These are phyloP conservation scores for Fonsecaea erecta DNA, from an alignment of 2,329 filamentous ascomycete species.

Conservation along the genomic window DNA sequence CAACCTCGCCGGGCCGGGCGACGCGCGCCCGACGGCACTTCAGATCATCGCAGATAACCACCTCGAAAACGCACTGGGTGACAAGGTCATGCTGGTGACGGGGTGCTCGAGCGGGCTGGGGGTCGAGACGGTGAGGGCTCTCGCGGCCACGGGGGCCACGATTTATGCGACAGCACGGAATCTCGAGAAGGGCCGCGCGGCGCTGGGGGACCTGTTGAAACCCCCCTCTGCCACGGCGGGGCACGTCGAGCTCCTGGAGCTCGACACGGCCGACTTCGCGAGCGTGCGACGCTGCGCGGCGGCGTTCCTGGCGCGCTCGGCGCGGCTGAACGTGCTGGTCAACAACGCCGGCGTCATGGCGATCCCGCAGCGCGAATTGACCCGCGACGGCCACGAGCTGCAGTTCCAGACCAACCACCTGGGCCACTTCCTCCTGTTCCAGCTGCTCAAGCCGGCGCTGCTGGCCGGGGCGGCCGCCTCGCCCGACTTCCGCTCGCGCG, in stretches of 20 bases:
- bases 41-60: conserved; percentile 38
- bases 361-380: conserved; percentile 42
- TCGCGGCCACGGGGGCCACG: conserved; percentile 46
- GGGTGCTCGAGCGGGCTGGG: conserved; percentile 48
- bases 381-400: conserved; percentile 55
- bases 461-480: conserved; percentile 44
- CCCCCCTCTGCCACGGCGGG: no score
- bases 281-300: conserved; percentile 41
- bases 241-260: conserved; percentile 42
- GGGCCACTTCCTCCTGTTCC: conserved; percentile 59
- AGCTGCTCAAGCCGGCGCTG: conserved; percentile 54
- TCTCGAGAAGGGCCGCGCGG: conserved; percentile 42
- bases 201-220: conserved; percentile 38
- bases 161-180: conserved; percentile 47
- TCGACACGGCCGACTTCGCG: conserved; percentile 43
- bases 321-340: conserved; percentile 47
- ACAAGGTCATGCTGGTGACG: conserved; percentile 47
- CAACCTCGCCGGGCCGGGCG: conserved; percentile 34
- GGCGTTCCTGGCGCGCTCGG: conserved; percentile 38
- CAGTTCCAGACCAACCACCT: conserved; percentile 62
- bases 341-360: conserved; percentile 56
- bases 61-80: conserved; percentile 32
- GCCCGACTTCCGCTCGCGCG: conserved; percentile 49
- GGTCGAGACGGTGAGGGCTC: conserved; percentile 47
- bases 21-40: conserved; percentile 34